These are phyloP conservation scores for Tuber calosporum DNA, from an alignment of 495 filamentous ascomycete genomes.

Conservation along the genomic window DNA sequence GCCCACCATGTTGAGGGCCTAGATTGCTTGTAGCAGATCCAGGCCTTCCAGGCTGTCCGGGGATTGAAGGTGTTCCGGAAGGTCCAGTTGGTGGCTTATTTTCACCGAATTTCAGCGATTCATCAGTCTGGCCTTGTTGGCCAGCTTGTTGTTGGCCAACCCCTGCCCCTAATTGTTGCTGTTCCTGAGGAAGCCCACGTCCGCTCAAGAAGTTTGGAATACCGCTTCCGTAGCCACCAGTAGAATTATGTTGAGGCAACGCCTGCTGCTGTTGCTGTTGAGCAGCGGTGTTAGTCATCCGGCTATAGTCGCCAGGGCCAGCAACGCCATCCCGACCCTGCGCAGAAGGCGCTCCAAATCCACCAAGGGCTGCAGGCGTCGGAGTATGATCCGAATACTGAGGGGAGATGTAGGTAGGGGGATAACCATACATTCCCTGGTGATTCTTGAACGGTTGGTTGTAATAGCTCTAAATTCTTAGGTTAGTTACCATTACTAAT, in stretches of 20 bases:
- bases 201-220: constrained; percentile 40
- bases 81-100: constrained; percentile 42
- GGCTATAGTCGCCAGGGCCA: constrained; percentile 34
- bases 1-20: constrained; percentile 34
- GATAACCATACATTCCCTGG: constrained; percentile 41
- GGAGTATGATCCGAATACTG: constrained; percentile 39
- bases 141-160: constrained; percentile 36
- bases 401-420: constrained; percentile 38
- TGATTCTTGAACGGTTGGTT: constrained; percentile 39
- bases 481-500: constrained; percentile 7
- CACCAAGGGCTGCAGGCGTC: constrained; percentile 34
- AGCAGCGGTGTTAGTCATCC: constrained; percentile 35
- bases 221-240: constrained; percentile 30
- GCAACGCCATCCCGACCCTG: constrained; percentile 37
- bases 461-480: constrained; percentile 33
- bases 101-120: constrained; percentile 42
- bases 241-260: constrained; percentile 37
- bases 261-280: constrained; percentile 40
- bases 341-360: constrained; percentile 40
- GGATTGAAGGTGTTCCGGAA: constrained; percentile 39
- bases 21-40: constrained; percentile 41
- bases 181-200: constrained; percentile 40
- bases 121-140: constrained; percentile 37
- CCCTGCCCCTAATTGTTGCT: constrained; percentile 38
- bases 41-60: constrained; percentile 39